Conservation (phyloP, 495 filamentous ascomycete genomes). For the Xylaria palmicola region DNA sequence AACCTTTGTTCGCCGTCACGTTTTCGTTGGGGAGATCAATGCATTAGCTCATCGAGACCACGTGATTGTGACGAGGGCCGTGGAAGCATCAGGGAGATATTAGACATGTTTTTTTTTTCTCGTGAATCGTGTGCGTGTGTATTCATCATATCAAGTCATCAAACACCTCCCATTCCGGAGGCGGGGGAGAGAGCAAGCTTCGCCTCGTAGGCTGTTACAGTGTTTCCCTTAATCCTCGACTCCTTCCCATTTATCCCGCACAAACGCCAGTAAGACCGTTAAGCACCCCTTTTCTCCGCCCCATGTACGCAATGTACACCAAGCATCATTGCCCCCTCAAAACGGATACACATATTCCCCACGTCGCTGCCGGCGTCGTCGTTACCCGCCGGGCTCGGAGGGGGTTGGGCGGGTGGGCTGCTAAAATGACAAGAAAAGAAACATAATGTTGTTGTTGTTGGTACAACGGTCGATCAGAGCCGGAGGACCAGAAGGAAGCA, state of each 20-base stretch:
- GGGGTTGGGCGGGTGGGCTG: neutral
- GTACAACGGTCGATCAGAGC: slow-evolving; percentile 1
- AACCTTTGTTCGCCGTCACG: slow-evolving; percentile 10
- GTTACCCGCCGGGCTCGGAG: neutral
- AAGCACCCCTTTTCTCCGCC: neutral
- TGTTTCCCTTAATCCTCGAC: neutral
- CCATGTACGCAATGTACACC: neutral
- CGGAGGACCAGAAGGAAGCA: neutral
- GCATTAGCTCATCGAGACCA: neutral
- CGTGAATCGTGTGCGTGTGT: slow-evolving; percentile 17
- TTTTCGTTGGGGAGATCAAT: neutral
- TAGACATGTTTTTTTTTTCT: neutral
- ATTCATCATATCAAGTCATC: slow-evolving; percentile 16
- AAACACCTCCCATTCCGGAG: neutral
- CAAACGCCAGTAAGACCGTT: slow-evolving; percentile 9
- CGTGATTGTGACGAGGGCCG: neutral
- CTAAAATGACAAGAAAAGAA: slow-evolving; percentile 5
- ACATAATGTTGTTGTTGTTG: slow-evolving; percentile 11
- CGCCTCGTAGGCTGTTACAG: neutral
- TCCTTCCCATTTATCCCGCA: slow-evolving; percentile 2
- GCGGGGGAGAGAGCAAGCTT: neutral
- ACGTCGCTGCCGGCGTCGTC: neutral
- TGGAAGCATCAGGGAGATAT: neutral
- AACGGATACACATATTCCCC: neutral
- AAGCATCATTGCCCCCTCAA: neutral